Base-by-base conservation (phyloP, 1,284 basidiomycete species). In the Sporisorium sorghi region DNA sequence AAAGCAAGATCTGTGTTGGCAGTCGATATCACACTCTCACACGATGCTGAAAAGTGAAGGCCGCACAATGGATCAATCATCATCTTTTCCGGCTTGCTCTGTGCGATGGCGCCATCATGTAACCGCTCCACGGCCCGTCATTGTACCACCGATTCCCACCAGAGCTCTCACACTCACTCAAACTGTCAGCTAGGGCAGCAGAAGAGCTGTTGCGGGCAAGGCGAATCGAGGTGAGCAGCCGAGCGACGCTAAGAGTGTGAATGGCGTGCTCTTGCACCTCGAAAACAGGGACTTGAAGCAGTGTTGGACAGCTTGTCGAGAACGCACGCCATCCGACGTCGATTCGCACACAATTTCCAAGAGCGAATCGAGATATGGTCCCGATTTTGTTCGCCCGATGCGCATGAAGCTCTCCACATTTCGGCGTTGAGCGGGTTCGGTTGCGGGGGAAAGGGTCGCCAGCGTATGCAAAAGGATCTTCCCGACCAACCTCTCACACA, bases 241-340 rank as follows among this genome's bases (percentile, higher is more conserved):
- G 55, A 57, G 39, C 19, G 55, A 39, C 55, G 46, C 55, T 57
- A 57, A 58, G 32, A 35, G n/a, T n/a, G 15, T n/a, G 24, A 28
- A 63, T 63, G 53, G 54, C 60, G 60, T 63, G 60, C 60, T 63
- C 21, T 28, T 14, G 32, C 15, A 17, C 14, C 37, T 32, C 17
- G 17, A 1, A 26, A 32, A n/a, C n/a, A n/a, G n/a, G n/a, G 15
- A 17, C 7, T 17, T 40, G 14, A 14, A 40, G 60, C 60, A 33
- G 43, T 63, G 47, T 50, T 63, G 23, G 60, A 63, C 60, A 63
- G 60, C 47, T 56, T 28, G 21, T 3, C 8, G 12, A n/a, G n/a
- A n/a, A 35, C 60, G 60, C 60, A 63, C 60, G 60, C 47, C 60
- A 63, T 63, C 21, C n/a, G 2, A 0, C 7, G 21, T 12, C 23